These are phyloP conservation scores for Rhodosporidiobolus odoratus DNA, from an alignment of 768 basidiomycete genomes.

Conservation along the genomic window DNA sequence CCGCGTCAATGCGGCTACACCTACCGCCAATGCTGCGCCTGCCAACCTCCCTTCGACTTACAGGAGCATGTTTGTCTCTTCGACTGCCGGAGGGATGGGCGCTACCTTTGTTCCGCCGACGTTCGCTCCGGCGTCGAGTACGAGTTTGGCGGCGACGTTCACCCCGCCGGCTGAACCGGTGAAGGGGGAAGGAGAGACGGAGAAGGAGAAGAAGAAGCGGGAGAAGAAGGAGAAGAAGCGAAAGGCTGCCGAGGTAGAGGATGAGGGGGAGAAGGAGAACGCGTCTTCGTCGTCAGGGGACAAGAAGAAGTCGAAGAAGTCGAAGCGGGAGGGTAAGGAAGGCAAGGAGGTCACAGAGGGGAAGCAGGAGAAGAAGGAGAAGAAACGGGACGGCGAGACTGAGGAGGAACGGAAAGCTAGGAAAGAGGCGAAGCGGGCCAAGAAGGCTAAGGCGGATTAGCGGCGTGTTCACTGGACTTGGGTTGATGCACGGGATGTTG, in stretches of 20 bases:
- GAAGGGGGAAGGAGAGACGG: not conserved
- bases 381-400: not conserved
- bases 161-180: no score
- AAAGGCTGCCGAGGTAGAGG: not conserved
- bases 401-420: not conserved
- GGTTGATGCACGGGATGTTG: not conserved
- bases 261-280: not conserved
- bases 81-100: slow-evolving; percentile 15
- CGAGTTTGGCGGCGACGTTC: not conserved
- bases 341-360: not conserved
- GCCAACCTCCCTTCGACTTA: slow-evolving; percentile 2
- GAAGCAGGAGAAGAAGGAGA: not conserved
- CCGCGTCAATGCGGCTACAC: slow-evolving; percentile 6
- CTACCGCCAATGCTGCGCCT: not conserved
- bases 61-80: slow-evolving; percentile 19
- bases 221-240: not conserved
- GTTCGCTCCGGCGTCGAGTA: not conserved
- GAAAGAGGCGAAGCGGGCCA: not conserved
- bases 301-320: not conserved
- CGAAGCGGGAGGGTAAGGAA: not conserved
- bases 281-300: not conserved
- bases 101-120: slow-evolving; percentile 17
- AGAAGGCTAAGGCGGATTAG: no score
- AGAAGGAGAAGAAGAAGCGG: not conserved
- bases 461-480: not conserved